phyloP scores from a whole-genome alignment of 768 basidiomycete species.

The Tylopilus vinaceipallidus region DNA sequence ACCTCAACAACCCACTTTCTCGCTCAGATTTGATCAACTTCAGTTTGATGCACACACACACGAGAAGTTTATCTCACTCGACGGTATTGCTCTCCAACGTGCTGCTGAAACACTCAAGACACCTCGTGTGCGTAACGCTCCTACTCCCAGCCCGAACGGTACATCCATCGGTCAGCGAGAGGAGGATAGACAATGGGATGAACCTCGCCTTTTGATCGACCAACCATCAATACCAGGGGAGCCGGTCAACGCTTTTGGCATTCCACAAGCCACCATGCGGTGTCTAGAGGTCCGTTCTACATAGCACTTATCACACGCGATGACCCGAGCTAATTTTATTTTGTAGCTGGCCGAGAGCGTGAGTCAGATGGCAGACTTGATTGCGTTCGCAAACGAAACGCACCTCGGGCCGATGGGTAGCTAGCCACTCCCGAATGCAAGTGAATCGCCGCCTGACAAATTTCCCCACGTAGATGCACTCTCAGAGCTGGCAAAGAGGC shows the following conservation, averaged over 20 bases:
- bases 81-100: slow-evolving; percentile 54
- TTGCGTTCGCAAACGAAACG: slow-evolving; percentile 56
- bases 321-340: slow-evolving; percentile 6
- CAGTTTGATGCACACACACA: slow-evolving; percentile 71
- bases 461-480: slow-evolving; percentile 43
- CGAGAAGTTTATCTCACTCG: slow-evolving; percentile 73
- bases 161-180: slow-evolving; percentile 33
- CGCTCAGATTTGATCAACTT: slow-evolving; percentile 70
- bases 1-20: slow-evolving; percentile 22
- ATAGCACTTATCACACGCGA: neutral
- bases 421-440: slow-evolving; percentile 32
- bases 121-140: slow-evolving; percentile 33
- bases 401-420: slow-evolving; percentile 65
- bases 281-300: slow-evolving; percentile 66
- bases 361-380: slow-evolving; percentile 75
- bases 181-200: slow-evolving; percentile 65
- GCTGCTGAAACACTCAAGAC: slow-evolving; percentile 41
- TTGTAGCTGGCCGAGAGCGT: slow-evolving; percentile 77
- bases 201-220: slow-evolving; percentile 59
- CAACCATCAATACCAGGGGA: slow-evolving; percentile 71
- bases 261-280: slow-evolving; percentile 86
- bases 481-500: slow-evolving; percentile 36
- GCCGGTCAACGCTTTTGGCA: slow-evolving; percentile 85
- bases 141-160: slow-evolving; percentile 35
- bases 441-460: slow-evolving; percentile 23